These are phyloP conservation scores for Porpolomopsis calyptriformis DNA, from an alignment of 768 basidiomycete species.

Conservation along the genomic window DNA sequence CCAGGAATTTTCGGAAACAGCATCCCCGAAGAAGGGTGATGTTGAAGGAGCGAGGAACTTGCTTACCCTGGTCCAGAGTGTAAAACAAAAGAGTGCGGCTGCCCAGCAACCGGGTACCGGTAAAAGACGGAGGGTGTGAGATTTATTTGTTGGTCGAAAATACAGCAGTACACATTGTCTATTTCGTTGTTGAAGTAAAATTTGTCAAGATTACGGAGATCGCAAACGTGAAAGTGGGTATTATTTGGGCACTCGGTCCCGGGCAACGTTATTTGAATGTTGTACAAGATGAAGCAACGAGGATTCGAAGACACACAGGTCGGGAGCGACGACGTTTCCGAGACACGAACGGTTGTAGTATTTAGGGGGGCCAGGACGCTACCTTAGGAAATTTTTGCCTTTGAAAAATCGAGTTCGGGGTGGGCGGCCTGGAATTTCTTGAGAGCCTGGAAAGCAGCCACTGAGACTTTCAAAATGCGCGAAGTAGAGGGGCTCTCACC, in stretches of 20 bases:
- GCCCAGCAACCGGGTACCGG: slow-evolving; percentile 20
- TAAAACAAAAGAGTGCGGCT: slow-evolving; percentile 65
- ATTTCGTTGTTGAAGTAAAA: too few species aligned
- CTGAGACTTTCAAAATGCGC: slow-evolving; percentile 1
- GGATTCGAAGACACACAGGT: too few species aligned
- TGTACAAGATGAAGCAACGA: too few species aligned
- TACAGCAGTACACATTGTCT: slow-evolving; percentile 5
- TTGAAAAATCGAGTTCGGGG: slow-evolving; percentile 90
- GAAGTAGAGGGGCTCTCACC: slow-evolving; percentile 27
- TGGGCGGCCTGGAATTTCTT: slow-evolving; percentile 84
- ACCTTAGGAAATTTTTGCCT: slow-evolving; percentile 69
- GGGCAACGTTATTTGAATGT: too few species aligned
- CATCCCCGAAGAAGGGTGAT: slow-evolving; percentile 8
- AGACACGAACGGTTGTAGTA: too few species aligned
- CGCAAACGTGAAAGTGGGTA: too few species aligned
- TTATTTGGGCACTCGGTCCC: too few species aligned
- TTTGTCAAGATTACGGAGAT: too few species aligned
- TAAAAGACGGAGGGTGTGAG: slow-evolving; percentile 32
- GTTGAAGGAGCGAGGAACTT: slow-evolving; percentile 30
- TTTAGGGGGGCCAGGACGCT: not conserved
- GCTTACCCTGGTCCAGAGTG: slow-evolving; percentile 66
- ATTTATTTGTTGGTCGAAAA: not conserved
- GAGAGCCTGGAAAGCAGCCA: slow-evolving; percentile 42
- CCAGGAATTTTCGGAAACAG: slow-evolving; percentile 11
- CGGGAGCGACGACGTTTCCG: too few species aligned